Conservation (phyloP, 2,329 filamentous ascomycete species). For the Clonostachys sp. region DNA sequence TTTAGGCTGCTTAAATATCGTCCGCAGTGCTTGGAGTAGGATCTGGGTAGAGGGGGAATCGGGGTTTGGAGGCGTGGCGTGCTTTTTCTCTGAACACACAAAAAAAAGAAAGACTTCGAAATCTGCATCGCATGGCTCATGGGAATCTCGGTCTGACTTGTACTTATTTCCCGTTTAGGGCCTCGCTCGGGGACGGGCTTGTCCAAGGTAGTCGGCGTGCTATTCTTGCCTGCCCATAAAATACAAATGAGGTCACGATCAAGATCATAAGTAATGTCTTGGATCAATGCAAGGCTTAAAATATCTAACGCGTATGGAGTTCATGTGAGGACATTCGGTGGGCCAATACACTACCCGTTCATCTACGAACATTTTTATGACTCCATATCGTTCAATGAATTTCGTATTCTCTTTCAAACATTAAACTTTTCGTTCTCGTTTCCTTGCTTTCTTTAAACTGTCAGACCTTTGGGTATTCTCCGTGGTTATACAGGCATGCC, state of each 20-base stretch:
- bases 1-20: conserved; percentile 1
- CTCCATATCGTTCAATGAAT: too few relatives aligned
- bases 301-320: too few relatives aligned
- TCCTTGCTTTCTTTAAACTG: too few relatives aligned
- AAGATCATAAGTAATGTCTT: conserved; percentile 5
- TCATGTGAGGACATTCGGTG: too few relatives aligned
- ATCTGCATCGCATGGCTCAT: conserved; percentile 31
- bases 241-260: conserved; percentile 33
- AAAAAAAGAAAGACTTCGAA: conserved; percentile 20
- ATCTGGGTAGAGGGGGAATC: conserved; percentile 24
- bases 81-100: conserved; percentile 24
- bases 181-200: conserved; percentile 26
- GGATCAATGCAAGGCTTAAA: too few relatives aligned
- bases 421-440: too few relatives aligned
- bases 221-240: conserved; percentile 21
- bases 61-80: conserved; percentile 27
- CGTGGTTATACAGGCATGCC: too few relatives aligned
- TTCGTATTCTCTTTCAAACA: too few relatives aligned
- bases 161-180: conserved; percentile 28
- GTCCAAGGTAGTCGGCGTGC: conserved; percentile 19
- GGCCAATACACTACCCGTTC: too few relatives aligned
- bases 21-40: conserved; percentile 10
- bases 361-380: too few relatives aligned
- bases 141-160: conserved; percentile 30
- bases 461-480: too few relatives aligned